Base-by-base conservation (phyloP, 148 eudicot species). In the Camellia japonica region DNA sequence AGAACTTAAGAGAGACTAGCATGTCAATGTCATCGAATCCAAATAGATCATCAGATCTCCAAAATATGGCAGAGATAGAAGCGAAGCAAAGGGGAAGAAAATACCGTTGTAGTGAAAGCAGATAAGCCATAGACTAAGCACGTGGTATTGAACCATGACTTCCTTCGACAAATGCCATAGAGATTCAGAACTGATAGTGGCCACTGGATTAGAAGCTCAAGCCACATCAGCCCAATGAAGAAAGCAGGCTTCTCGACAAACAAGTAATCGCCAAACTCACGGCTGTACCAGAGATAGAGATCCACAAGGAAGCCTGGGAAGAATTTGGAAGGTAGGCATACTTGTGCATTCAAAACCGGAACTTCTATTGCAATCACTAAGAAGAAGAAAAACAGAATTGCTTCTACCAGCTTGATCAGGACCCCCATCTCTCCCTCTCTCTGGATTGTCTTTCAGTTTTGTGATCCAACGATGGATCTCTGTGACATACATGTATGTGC, bases 141-240 rank as follows among this genome's bases (percentile, higher is more conserved):
- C 11, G 87, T 68, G 67, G 84, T 80, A 73, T 5, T 47, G 51
- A 81, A 63, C 90, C 90, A 87, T 0, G 87, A 72, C 23, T 83
- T 85, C 16, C 72, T 73, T 3, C 76, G 61, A 12, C 61, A 42
- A 63, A 87, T 76, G 2, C 76, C 84, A 19, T 78, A 83, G 52
- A 83, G 56, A 68, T 76, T 80, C n/a, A 76, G 46, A 23, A 87
- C 11, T 9, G 90, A 47, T 15, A 87, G 86, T 7, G 90, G 90
- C 82, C 85, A 85, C 19, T 79, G 78, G 73, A 85, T 76, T 15
- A 87, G 7, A 49, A 87, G 82, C 82, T 87, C 83, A 12, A 87
- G 43, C 90, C 90, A 85, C 41, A 87, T 78, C 23, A 83, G 54
- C 10, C 90, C 90, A 3, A 88, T 81, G 54, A 88, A 88, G 84